These are phyloP conservation scores for Daedalea quercina DNA, from an alignment of 768 basidiomycete genomes.

Conservation along the genomic window DNA sequence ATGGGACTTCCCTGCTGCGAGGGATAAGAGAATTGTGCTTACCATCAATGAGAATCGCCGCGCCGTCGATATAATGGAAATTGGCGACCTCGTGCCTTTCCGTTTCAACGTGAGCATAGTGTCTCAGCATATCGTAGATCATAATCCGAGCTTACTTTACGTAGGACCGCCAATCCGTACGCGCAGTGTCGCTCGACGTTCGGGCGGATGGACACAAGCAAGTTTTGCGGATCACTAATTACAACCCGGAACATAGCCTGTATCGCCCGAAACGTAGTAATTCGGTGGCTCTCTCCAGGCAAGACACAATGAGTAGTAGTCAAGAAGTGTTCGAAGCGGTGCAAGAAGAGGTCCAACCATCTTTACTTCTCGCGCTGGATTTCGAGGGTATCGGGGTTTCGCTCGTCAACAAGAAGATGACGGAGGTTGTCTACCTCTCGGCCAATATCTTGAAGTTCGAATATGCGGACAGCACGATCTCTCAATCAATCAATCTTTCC, in stretches of 20 bases:
- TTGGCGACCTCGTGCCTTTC: slow-evolving; percentile 87
- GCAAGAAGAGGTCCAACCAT: slow-evolving; percentile 62
- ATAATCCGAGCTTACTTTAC: neutral
- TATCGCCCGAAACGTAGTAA: slow-evolving; percentile 71
- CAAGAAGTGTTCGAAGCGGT: slow-evolving; percentile 82
- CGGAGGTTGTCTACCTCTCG: slow-evolving; percentile 87
- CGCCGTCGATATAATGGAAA: slow-evolving; percentile 88
- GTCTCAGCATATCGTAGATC: neutral
- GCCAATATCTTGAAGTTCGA: slow-evolving; percentile 75
- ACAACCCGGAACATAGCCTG: slow-evolving; percentile 76
- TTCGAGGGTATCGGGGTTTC: slow-evolving; percentile 91
- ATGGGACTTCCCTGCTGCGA: slow-evolving; percentile 89
- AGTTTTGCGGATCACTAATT: slow-evolving; percentile 80
- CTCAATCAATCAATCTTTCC: slow-evolving; percentile 74
- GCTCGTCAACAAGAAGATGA: slow-evolving; percentile 76
- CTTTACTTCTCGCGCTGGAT: slow-evolving; percentile 62
- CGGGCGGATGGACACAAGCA: slow-evolving; percentile 85
- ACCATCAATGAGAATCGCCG: slow-evolving; percentile 54
- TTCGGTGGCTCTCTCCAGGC: slow-evolving; percentile 43
- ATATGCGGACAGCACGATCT: slow-evolving; percentile 71
- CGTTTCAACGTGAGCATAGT: slow-evolving; percentile 58
- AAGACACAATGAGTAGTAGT: slow-evolving; percentile 58
- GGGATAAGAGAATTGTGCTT: slow-evolving; percentile 73
- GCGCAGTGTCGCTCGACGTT: slow-evolving; percentile 82
- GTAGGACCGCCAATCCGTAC: slow-evolving; percentile 50